Percentiles rank a stretch among this genome's conserved stretches.
Evolutionary conservation across 202 grass and related monocot species (phyloP).

Genomic region (Setaria italica): DNA sequence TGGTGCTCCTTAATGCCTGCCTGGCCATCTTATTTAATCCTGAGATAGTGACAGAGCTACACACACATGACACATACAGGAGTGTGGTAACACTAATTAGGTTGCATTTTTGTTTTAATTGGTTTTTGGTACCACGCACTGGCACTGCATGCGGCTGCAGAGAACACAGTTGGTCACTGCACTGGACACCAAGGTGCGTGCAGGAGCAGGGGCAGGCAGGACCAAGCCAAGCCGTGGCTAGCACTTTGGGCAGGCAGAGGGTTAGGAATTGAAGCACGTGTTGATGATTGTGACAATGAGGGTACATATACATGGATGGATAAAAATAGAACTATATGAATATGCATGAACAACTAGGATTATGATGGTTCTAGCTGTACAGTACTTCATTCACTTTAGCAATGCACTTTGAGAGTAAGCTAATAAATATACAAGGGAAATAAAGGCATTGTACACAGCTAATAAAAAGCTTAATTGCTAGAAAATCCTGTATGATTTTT

Average conservation of each 20-base stretch:
- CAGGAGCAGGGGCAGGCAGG: background rate
- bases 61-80: background rate
- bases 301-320: too few relatives aligned
- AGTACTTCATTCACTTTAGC: background rate
- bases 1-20: background rate
- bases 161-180: background rate
- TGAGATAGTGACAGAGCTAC: conserved; percentile 35
- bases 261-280: conserved; percentile 28
- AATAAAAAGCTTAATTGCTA: background rate
- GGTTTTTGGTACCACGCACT: conserved; percentile 17
- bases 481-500: background rate
- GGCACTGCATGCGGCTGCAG: background rate
- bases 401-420: background rate
- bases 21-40: conserved; percentile 26
- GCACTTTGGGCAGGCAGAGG: background rate
- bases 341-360: too few relatives aligned
- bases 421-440: background rate
- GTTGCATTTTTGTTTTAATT: background rate
- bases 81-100: background rate
- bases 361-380: background rate
- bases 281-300: conserved; percentile 49
- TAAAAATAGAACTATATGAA: background rate
- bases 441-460: background rate
- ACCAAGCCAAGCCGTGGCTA: background rate
- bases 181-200: background rate